Base-by-base conservation (phyloP, 257 asterid genomes). In the Solanum rostratum region DNA sequence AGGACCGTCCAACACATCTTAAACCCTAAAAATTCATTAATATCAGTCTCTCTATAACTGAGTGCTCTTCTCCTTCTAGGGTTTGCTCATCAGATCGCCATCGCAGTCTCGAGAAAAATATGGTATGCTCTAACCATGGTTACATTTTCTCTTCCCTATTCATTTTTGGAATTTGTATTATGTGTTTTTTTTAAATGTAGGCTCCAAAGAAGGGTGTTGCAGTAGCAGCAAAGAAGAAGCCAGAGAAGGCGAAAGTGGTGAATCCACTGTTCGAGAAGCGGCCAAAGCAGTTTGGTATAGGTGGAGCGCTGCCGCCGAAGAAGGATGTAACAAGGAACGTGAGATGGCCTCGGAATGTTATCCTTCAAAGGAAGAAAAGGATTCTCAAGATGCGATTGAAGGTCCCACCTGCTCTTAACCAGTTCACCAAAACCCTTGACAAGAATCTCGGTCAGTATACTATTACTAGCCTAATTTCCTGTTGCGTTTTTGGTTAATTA, bases 361-460 rank as follows among this genome's bases (percentile, higher is more conserved):
- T 76, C 24, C 85, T 88, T 8, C 90, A 90, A 63, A 86, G 91
- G 87, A 90, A 90, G 86, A 87, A 86, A 86, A 87, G 90, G 86
- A 85, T 90, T 78, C 88, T 90, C 18, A 90, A 88, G 85, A 88
- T 85, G 86, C 86, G 92, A 1, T 76, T 90, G 68, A 90, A 90
- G 91, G 92, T 90, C 11, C 92, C 92, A 1, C 92, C 92, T 0
- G 88, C 92, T 6, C 87, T 90, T 74, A 90, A 88, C 84, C 92
- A 88, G 89, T 90, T 90, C 85, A 68, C 91, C 76, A 90, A 88
- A 62, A 90, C 91, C 2, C 91, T 90, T 1, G 92, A 90, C 39
- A 90, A 90, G 66, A 90, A 90, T 59, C 91, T 90, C 2, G 92
- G 92, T 90, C 53, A 12, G 79, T 24, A 24, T 27, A 13, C 22